These are phyloP conservation scores for Coemansia aciculifera DNA, from an alignment of 192 early-diverging fungal genomes.

Conservation along the genomic window DNA sequence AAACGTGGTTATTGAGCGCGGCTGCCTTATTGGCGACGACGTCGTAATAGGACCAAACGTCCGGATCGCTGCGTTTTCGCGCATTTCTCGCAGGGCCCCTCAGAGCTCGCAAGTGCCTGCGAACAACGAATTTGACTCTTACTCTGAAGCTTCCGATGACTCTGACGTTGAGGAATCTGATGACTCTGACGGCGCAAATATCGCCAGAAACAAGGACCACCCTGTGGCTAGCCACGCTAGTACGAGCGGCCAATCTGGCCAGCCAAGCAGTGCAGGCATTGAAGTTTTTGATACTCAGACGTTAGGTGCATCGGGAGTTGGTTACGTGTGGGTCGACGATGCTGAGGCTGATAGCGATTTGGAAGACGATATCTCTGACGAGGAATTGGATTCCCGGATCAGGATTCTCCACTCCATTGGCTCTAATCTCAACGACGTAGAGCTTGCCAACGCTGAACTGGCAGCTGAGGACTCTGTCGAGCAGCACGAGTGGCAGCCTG, in stretches of 20 bases:
- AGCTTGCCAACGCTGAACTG: slow-evolving; percentile 21
- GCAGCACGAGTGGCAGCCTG: slow-evolving; percentile 40
- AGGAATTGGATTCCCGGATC: slow-evolving; percentile 5
- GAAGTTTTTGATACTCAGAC: slow-evolving; percentile 39
- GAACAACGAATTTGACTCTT: slow-evolving; percentile 22
- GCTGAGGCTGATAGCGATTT: slow-evolving; percentile 61
- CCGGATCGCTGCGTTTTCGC: slow-evolving; percentile 64
- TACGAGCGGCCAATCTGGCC: neutral
- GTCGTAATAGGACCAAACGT: slow-evolving; percentile 72
- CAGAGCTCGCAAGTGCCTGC: slow-evolving; percentile 13
- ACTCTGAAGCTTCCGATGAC: slow-evolving; percentile 8
- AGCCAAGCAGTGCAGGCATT: neutral
- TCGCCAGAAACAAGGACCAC: neutral
- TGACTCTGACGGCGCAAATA: slow-evolving; percentile 17
- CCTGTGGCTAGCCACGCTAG: neutral
- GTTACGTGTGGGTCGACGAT: slow-evolving; percentile 59
- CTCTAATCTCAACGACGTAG: slow-evolving; percentile 22
- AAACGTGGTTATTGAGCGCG: slow-evolving; percentile 67
- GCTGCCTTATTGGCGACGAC: slow-evolving; percentile 72
- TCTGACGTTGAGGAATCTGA: neutral
- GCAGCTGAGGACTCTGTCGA: slow-evolving; percentile 12
- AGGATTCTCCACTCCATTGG: slow-evolving; percentile 34
- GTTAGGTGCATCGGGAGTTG: slow-evolving; percentile 62
- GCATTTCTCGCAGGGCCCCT: slow-evolving; percentile 53
- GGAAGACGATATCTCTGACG: slow-evolving; percentile 43